A percentile compares a stretch with the other conserved stretches of the same genome.
Conservation (phyloP, 129 eudicot genomes). For the Mikania micrantha region DNA sequence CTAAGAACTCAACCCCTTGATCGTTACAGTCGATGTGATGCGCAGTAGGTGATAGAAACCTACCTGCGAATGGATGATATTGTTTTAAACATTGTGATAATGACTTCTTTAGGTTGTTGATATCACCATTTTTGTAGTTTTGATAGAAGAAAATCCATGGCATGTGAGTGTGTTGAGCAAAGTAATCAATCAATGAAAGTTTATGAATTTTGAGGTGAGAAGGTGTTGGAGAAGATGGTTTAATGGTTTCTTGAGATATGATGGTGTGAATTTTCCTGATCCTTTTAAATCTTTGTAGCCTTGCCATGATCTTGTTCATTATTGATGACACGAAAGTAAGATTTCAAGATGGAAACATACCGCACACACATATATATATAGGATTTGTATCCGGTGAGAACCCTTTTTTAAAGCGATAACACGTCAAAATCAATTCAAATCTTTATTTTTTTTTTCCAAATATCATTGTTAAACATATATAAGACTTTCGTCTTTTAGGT, state of each 20-base stretch:
- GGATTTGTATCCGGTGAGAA: no score
- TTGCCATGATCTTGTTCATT: background rate
- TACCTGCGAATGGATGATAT: background rate
- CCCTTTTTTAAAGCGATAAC: no score
- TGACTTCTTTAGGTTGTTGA: constrained; percentile 5
- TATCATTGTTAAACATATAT: no score
- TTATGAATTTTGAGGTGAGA: background rate
- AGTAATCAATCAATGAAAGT: background rate
- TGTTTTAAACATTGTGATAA: background rate
- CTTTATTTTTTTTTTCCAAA: no score
- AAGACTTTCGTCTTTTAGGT: no score
- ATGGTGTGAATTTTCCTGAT: background rate
- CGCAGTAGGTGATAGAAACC: background rate
- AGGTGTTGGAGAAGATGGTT: constrained; percentile 2
- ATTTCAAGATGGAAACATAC: background rate
- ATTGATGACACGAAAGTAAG: background rate
- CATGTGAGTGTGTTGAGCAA: background rate
- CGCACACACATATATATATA: background rate
- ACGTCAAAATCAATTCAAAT: no score
- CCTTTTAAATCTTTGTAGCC: background rate
- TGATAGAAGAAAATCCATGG: background rate
- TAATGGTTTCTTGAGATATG: constrained; percentile 4
- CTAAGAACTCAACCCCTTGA: background rate
- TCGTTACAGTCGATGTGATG: background rate
- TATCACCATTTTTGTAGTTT: background rate